phyloP scores from a whole-genome alignment of 2,329 filamentous ascomycete species.

The Paecilomyces fulvus region DNA sequence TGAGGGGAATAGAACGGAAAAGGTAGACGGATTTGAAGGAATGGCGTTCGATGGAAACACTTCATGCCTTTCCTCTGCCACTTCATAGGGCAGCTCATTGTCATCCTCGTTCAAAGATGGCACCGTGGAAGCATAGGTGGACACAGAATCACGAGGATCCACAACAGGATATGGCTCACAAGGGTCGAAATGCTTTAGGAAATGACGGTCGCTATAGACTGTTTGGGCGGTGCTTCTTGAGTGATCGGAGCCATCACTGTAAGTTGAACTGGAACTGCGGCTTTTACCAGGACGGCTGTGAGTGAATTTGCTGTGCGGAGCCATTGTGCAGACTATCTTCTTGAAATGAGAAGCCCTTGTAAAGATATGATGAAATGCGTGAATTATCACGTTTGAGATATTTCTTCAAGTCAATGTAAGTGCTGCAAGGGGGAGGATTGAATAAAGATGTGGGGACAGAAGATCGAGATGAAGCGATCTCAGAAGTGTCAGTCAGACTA shows the following conservation, averaged over 20 bases:
- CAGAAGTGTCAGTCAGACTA: background rate
- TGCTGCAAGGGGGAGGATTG: background rate
- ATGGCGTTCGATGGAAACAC: constrained; percentile 58
- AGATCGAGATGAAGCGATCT: background rate
- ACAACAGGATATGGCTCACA: constrained; percentile 11
- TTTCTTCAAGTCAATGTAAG: background rate
- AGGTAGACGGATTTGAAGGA: constrained; percentile 71
- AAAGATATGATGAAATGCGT: background rate
- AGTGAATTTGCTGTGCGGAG: constrained; percentile 17
- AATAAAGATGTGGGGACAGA: background rate
- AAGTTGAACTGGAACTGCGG: constrained; percentile 29
- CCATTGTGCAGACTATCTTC: constrained; percentile 15
- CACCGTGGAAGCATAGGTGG: constrained; percentile 71
- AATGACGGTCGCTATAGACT: constrained; percentile 24
- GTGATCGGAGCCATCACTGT: constrained; percentile 27
- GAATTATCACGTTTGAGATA: constrained; percentile 3
- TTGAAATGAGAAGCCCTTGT: background rate
- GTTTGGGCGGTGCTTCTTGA: constrained; percentile 35
- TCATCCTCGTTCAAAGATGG: constrained; percentile 51
- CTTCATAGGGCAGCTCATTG: constrained; percentile 45
- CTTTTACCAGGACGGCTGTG: constrained; percentile 16
- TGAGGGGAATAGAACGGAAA: constrained; percentile 79
- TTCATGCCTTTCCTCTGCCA: constrained; percentile 44
- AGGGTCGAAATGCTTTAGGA: constrained; percentile 15
- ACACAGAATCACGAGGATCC: constrained; percentile 51